Base-by-base conservation (phyloP, 768 basidiomycete species). In the Mycena belliarum region DNA sequence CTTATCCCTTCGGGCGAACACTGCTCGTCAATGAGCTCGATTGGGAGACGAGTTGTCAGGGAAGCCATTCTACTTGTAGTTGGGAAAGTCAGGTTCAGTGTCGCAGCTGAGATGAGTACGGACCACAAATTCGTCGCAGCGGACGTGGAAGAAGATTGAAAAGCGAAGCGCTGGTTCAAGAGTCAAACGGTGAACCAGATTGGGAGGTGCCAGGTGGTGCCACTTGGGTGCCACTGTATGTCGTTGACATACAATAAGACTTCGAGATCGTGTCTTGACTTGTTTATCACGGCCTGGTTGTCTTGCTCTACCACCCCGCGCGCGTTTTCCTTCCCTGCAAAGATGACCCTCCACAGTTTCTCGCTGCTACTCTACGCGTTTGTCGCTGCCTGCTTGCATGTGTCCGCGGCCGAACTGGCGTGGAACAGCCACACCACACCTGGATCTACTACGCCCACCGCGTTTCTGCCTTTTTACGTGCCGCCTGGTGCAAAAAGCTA, bases 391-490 rank as follows among this genome's bases (percentile, higher is more conserved):
- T 58, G 44, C 41, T 37, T 46, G 25, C 47, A 38, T 52, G 51
- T 59, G 46, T 62, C 41, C 23, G 65, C 55, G 16, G 33, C 55
- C 21, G 78, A 86, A 26, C 71, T 77, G 21, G 86, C 89, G 25
- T 91, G 89, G 89, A 89, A 89, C 61, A 88, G 90, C 0, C 75
- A 83, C 62, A 77, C 76, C 3, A 75, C 79, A 7, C 76, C 80
- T 20, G 83, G 76, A 16, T 79, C 86, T 18, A 76, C 71, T 14
- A 72, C 68, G 41, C 75, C 75, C 18, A 64, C 74, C 1, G 49
- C 69, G 4, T 91, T 91, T 72, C 78, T 79, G 2, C 86, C 89
- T 0, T 91, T 83, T 74, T 91, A 86, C 66, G 85, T 89, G 68
- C 85, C 89, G 55, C 81, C 82, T 14, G 89, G 89, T 26, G 79